These are phyloP conservation scores for Stemphylium beticola DNA, from an alignment of 2,329 filamentous ascomycete species.

Conservation along the genomic window DNA sequence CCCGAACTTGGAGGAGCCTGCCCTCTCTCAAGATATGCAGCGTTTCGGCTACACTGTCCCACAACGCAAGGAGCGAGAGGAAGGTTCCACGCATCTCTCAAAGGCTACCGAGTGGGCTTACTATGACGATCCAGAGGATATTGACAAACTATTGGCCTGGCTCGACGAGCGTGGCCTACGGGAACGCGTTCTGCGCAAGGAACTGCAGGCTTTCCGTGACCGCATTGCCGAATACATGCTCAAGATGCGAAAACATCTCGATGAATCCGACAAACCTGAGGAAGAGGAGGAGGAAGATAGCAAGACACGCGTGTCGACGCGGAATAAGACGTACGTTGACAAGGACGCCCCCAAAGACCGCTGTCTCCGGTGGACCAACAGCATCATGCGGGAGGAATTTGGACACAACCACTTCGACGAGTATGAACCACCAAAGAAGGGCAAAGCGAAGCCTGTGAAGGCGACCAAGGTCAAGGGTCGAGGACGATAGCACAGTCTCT, in stretches of 20 bases:
- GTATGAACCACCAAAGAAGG: slow-evolving; percentile 56
- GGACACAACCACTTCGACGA: slow-evolving; percentile 67
- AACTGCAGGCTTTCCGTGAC: slow-evolving; percentile 77
- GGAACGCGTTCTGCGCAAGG: slow-evolving; percentile 86
- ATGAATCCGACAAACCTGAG: slow-evolving; percentile 58
- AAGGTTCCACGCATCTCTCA: slow-evolving; percentile 79
- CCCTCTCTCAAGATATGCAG: slow-evolving; percentile 75
- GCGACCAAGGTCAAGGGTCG: slow-evolving; percentile 35
- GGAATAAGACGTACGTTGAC: slow-evolving; percentile 65
- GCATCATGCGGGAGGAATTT: slow-evolving; percentile 62
- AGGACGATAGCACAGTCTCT: slow-evolving; percentile 22
- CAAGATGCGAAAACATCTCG: slow-evolving; percentile 75
- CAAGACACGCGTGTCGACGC: slow-evolving; percentile 65
- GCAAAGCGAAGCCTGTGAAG: slow-evolving; percentile 50
- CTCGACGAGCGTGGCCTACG: slow-evolving; percentile 85
- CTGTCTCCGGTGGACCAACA: slow-evolving; percentile 71
- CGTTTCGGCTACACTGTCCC: slow-evolving; percentile 82
- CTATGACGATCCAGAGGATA: slow-evolving; percentile 77
- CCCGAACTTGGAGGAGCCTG: slow-evolving; percentile 59
- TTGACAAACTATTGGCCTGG: slow-evolving; percentile 85
- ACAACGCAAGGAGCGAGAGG: slow-evolving; percentile 84
- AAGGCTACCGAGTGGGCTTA: slow-evolving; percentile 88
- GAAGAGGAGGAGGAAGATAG: slow-evolving; percentile 55
- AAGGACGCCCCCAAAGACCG: slow-evolving; percentile 59
- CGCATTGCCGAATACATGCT: slow-evolving; percentile 81